phyloP scores from a whole-genome alignment of 805 yeast species.

The Lachancea kluyveri region DNA sequence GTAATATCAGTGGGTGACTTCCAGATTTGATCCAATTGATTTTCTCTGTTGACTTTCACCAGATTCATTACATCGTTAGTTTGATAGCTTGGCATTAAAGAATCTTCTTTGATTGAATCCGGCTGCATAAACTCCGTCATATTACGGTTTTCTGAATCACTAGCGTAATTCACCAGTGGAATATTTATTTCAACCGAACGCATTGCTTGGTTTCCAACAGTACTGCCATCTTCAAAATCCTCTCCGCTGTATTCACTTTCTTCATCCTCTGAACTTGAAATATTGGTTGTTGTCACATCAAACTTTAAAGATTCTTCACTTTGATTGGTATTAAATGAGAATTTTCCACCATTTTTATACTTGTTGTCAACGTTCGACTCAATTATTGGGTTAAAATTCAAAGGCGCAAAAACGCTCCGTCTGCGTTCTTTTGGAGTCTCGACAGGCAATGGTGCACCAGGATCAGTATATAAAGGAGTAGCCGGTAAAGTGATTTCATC shows the following conservation, averaged over 20 bases:
- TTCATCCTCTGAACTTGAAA: constrained; percentile 30
- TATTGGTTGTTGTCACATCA: constrained; percentile 25
- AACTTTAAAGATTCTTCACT: constrained; percentile 29
- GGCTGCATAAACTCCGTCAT: constrained; percentile 9
- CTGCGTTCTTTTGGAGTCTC: constrained; percentile 39
- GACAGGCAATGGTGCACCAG: constrained; percentile 77
- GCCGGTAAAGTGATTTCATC: constrained; percentile 50
- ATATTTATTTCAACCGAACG: constrained; percentile 15
- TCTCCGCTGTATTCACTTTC: constrained; percentile 23
- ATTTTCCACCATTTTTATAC: constrained; percentile 86
- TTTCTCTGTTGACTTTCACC: constrained; percentile 4
- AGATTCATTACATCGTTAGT: constrained; percentile 1
- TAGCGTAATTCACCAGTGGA: constrained; percentile 1
- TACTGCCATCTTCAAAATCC: constrained; percentile 19
- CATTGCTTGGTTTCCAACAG: constrained; percentile 9
- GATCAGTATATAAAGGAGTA: constrained; percentile 61
- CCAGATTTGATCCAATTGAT: constrained; percentile 7
- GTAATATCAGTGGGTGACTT: constrained; percentile 3
- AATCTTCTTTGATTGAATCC: constrained; percentile 5
- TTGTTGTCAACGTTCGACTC: constrained; percentile 75
- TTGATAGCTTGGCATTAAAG: constrained; percentile 2
- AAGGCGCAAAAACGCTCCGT: constrained; percentile 74
- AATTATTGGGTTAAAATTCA: constrained; percentile 74
- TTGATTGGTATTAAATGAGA: constrained; percentile 38
- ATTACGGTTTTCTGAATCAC: constrained; percentile 3